Conservation (phyloP, 2,329 filamentous ascomycete genomes). For the Aspergillus pseudoglaucus region DNA sequence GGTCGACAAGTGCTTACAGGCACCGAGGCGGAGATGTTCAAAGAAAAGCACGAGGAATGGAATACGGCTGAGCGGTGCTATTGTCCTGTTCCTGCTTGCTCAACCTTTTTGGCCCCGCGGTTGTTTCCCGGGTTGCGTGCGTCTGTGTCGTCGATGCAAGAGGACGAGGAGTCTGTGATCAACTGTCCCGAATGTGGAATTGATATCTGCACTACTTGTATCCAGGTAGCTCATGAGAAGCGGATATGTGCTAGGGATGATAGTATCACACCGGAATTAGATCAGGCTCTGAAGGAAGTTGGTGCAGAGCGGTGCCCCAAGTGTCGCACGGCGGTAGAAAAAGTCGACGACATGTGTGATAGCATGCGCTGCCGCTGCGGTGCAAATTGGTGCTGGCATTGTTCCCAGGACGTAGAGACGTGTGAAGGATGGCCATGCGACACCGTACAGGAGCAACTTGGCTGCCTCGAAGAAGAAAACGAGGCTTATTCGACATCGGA, state of each 20-base stretch:
- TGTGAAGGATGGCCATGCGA: slow-evolving; percentile 18
- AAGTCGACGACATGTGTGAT: slow-evolving; percentile 42
- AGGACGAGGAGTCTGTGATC: slow-evolving; percentile 14
- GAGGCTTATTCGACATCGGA: not conserved
- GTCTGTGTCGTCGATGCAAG: not conserved
- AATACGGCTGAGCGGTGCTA: slow-evolving; percentile 41
- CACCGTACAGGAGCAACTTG: not conserved
- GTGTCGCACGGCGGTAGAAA: slow-evolving; percentile 42
- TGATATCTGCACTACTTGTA: slow-evolving; percentile 41
- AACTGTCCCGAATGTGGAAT: slow-evolving; percentile 40
- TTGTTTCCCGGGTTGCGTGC: slow-evolving; percentile 10
- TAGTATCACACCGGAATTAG: slow-evolving; percentile 29
- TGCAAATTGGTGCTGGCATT: slow-evolving; percentile 47
- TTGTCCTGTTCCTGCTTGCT: slow-evolving; percentile 45
- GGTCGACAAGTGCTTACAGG: slow-evolving; percentile 28
- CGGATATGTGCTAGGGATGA: slow-evolving; percentile 21
- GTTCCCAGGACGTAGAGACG: slow-evolving; percentile 26
- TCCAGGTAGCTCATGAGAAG: slow-evolving; percentile 32
- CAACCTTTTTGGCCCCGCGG: slow-evolving; percentile 41
- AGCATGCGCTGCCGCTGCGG: slow-evolving; percentile 46
- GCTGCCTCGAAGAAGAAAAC: not conserved
- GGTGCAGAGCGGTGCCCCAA: slow-evolving; percentile 47
- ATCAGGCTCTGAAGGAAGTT: slow-evolving; percentile 34
- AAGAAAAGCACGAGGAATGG: slow-evolving; percentile 44
- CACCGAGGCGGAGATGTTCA: slow-evolving; percentile 33